phyloP scores from a whole-genome alignment of 345 rosid species.

The Salix dunnii region DNA sequence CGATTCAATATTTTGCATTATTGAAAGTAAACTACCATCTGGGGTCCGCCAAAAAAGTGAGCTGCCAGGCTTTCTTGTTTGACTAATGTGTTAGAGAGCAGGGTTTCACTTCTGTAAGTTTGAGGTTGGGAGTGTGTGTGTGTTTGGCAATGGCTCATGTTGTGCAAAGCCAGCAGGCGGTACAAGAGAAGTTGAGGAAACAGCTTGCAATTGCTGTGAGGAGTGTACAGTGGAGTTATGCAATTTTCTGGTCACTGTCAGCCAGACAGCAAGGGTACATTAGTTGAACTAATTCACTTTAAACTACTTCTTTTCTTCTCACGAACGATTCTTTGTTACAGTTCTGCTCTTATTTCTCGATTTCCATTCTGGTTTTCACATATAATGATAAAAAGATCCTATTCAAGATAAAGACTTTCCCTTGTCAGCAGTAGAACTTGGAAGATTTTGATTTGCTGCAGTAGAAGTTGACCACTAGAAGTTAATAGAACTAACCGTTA shows the following conservation, averaged over 20 bases:
- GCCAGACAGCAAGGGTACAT: constrained; percentile 60
- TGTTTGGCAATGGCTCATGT: constrained; percentile 45
- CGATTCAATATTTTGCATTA: neutral
- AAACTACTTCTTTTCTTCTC: neutral
- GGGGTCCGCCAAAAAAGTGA: neutral
- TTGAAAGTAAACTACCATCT: neutral
- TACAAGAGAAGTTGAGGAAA: constrained; percentile 47
- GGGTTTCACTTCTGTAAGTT: neutral
- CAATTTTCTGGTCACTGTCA: constrained; percentile 87
- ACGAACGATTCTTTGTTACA: neutral
- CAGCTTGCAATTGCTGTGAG: constrained; percentile 78
- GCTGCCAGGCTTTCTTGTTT: neutral
- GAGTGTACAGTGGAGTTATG: constrained; percentile 92
- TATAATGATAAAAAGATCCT: neutral
- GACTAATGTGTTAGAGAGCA: neutral
- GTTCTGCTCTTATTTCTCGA: constrained; percentile 3
- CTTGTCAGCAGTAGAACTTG: neutral
- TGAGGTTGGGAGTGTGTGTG: neutral
- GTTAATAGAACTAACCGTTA: neutral
- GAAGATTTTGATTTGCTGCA: neutral
- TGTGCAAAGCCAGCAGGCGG: constrained; percentile 31
- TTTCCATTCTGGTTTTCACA: neutral
- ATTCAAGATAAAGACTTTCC: neutral
- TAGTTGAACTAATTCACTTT: neutral
- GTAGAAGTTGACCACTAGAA: neutral